Evolutionary conservation across 164 flowering plant genomes (phyloP).

Genomic region (Macadamia integrifolia): DNA sequence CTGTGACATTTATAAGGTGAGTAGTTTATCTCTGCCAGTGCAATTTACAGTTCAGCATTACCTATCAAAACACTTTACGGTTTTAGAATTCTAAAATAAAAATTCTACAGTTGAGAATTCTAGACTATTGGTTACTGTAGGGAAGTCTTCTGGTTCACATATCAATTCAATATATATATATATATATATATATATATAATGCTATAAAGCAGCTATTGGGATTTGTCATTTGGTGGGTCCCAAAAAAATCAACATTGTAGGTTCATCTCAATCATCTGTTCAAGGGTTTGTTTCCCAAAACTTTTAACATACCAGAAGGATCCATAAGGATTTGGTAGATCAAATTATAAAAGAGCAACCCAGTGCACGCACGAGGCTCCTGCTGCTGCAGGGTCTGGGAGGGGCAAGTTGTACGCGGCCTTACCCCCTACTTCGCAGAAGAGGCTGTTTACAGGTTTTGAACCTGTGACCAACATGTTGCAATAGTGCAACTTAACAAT

Average conservation of each 20-base stretch:
- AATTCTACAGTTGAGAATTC: not conserved
- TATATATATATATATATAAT: not conserved
- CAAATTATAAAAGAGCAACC: no score
- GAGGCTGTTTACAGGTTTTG: no score
- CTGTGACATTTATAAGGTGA: conserved; percentile 84
- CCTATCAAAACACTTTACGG: no score
- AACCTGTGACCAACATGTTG: no score
- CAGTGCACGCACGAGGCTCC: no score
- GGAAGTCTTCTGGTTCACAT: not conserved
- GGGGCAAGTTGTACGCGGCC: no score
- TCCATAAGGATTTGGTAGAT: no score
- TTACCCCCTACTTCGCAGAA: no score
- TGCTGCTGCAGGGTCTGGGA: no score
- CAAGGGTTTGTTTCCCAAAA: not conserved
- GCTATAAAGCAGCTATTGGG: not conserved
- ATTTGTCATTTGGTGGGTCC: not conserved
- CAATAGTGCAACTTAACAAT: no score
- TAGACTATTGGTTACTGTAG: not conserved
- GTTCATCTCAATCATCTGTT: not conserved
- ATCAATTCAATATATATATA: not conserved
- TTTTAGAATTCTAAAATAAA: no score
- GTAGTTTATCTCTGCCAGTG: conserved; percentile 5
- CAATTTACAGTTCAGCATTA: not conserved
- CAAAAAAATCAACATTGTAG: not conserved
- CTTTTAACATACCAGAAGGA: no score